A percentile compares a stretch with the other conserved stretches of the same genome.
Evolutionary conservation across 331 rosid species (phyloP).

Genomic region (Malus hybrid): DNA sequence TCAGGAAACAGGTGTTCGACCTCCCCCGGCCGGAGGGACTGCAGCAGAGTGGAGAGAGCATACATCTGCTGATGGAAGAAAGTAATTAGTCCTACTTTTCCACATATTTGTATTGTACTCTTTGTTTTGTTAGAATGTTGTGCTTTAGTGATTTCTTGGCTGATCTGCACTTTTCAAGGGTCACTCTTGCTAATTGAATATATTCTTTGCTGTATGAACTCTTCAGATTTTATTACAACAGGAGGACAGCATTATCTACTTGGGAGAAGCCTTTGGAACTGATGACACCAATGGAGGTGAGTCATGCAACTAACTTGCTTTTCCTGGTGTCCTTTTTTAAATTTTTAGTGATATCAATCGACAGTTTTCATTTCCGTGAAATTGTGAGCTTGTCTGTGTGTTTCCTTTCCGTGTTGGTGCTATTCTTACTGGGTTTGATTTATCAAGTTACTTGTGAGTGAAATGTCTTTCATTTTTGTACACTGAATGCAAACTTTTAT

Average conservation of each 20-base stretch:
- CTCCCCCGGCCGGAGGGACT: slow-evolving; percentile 27
- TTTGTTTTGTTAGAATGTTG: background rate
- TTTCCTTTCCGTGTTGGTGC: slow-evolving; percentile 10
- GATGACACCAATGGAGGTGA: slow-evolving; percentile 92
- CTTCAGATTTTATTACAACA: slow-evolving; percentile 80
- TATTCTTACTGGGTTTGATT: slow-evolving; percentile 14
- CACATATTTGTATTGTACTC: background rate
- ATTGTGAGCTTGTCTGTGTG: slow-evolving; percentile 9
- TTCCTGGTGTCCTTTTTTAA: background rate
- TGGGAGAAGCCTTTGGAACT: slow-evolving; percentile 96
- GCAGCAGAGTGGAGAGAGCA: slow-evolving; percentile 86
- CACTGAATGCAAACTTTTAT: background rate
- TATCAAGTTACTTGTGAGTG: slow-evolving; percentile 29
- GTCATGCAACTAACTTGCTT: slow-evolving; percentile 30
- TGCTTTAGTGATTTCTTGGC: background rate
- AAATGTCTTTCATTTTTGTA: background rate
- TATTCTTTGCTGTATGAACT: slow-evolving; percentile 8
- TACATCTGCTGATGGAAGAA: slow-evolving; percentile 77
- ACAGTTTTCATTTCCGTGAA: slow-evolving; percentile 13
- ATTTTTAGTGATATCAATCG: slow-evolving; percentile 6
- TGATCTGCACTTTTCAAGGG: background rate
- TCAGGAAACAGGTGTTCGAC: slow-evolving; percentile 45
- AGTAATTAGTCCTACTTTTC: slow-evolving; percentile 32
- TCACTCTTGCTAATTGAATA: background rate
- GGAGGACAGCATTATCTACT: slow-evolving; percentile 70